Percentiles rank a stretch among this genome's conserved stretches.
Conservation (phyloP, 495 filamentous ascomycete genomes). For the Bathelium albidoporum region DNA sequence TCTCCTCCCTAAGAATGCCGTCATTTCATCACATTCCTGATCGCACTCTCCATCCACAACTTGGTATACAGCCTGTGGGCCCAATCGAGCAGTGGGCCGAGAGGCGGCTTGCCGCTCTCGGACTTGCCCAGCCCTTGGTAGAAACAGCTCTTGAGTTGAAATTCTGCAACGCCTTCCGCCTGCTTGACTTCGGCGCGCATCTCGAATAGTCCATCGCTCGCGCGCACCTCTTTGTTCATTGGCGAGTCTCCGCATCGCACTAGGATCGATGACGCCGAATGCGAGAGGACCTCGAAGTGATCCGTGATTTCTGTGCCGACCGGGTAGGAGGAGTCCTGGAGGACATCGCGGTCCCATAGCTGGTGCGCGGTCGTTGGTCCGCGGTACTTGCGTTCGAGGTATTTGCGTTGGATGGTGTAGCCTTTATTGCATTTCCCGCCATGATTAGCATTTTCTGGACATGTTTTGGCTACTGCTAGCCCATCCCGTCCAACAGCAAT, state of each 20-base stretch:
- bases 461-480: too few relatives aligned
- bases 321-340: slow-evolving; percentile 45
- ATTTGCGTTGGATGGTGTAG: slow-evolving; percentile 52
- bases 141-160: slow-evolving; percentile 58
- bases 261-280: slow-evolving; percentile 48
- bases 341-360: slow-evolving; percentile 50
- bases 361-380: slow-evolving; percentile 48
- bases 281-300: slow-evolving; percentile 67
- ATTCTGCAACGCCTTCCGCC: slow-evolving; percentile 49
- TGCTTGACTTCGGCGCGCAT: slow-evolving; percentile 53
- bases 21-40: slow-evolving; percentile 27
- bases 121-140: slow-evolving; percentile 41
- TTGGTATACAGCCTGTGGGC: slow-evolving; percentile 57
- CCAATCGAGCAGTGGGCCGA: slow-evolving; percentile 47
- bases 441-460: neutral
- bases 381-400: slow-evolving; percentile 53
- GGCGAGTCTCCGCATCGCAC: slow-evolving; percentile 62
- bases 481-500: too few relatives aligned
- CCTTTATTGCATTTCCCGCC: slow-evolving; percentile 30
- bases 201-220: slow-evolving; percentile 60
- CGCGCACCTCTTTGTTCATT: slow-evolving; percentile 42
- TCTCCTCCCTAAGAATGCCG: neutral
- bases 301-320: slow-evolving; percentile 58
- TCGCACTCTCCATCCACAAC: slow-evolving; percentile 48
- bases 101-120: slow-evolving; percentile 29